Conservation (phyloP, 1,139 yeast genomes). For the Sugiyamaella japonica region DNA sequence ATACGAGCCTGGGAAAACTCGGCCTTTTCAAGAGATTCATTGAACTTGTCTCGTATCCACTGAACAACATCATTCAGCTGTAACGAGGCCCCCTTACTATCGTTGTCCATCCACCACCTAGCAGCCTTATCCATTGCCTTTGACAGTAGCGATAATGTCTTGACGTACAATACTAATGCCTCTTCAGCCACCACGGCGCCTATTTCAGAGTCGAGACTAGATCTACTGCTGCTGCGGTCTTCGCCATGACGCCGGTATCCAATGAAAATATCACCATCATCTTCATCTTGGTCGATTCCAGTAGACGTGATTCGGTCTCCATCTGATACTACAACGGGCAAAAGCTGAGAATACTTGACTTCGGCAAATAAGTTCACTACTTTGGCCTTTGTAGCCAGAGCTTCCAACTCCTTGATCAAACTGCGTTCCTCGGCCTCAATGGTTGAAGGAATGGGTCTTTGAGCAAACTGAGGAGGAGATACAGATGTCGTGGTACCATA, state of each 20-base stretch:
- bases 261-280: conserved; percentile 51
- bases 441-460: conserved; percentile 25
- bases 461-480: conserved; percentile 41
- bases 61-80: conserved; percentile 81
- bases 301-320: conserved; percentile 36
- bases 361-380: conserved; percentile 89
- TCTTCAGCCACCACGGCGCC: conserved; percentile 71
- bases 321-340: conserved; percentile 15
- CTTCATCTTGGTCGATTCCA: conserved; percentile 38
- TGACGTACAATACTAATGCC: conserved; percentile 80
- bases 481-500: conserved; percentile 31
- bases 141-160: conserved; percentile 76
- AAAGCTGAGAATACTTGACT: conserved; percentile 57
- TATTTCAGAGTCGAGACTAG: conserved; percentile 46
- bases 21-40: conserved; percentile 85
- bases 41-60: conserved; percentile 87
- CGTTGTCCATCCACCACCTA: conserved; percentile 77
- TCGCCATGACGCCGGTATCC: neutral
- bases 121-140: conserved; percentile 83
- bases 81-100: conserved; percentile 42
- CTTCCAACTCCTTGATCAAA: conserved; percentile 59
- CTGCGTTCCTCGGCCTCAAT: conserved; percentile 38
- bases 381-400: conserved; percentile 84
- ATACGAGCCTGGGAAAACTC: conserved; percentile 60
- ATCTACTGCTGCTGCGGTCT: neutral